A percentile compares a stretch with the other conserved stretches of the same genome.
Evolutionary conservation across 176 grass and related monocot genomes (phyloP).

Genomic region (Eragrostis nindensis): DNA sequence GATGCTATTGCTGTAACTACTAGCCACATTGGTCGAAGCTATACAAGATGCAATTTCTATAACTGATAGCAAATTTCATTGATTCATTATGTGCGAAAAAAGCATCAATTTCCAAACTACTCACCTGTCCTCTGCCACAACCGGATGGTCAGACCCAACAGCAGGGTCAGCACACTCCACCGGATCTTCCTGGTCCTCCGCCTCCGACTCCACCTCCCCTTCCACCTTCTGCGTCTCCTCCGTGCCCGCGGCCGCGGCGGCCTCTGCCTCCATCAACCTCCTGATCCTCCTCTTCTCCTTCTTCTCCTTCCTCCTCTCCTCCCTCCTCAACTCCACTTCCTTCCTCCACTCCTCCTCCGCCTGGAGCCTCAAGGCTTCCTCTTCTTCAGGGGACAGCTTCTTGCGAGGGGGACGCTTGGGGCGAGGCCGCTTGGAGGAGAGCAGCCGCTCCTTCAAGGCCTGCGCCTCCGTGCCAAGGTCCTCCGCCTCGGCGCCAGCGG

Average conservation of each 20-base stretch:
- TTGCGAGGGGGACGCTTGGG: constrained; percentile 41
- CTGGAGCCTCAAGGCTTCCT: not conserved
- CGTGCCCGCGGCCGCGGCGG: not conserved
- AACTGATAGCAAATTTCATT: not conserved
- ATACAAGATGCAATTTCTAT: not conserved
- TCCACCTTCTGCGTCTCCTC: constrained; percentile 3
- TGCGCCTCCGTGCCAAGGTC: constrained; percentile 4
- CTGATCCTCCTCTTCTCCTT: constrained; percentile 63
- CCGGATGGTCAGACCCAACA: not conserved
- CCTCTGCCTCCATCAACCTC: constrained; percentile 39
- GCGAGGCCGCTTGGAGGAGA: constrained; percentile 55
- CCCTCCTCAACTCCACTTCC: constrained; percentile 35
- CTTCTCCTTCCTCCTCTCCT: constrained; percentile 59
- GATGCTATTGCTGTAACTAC: not conserved
- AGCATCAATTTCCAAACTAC: not conserved
- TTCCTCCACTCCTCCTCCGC: constrained; percentile 25
- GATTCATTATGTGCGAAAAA: not conserved
- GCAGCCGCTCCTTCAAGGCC: constrained; percentile 54
- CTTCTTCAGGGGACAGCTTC: constrained; percentile 29
- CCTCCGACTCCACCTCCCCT: not conserved
- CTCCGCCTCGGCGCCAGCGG: not conserved
- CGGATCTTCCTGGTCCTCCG: constrained; percentile 11
- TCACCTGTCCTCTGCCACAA: constrained; percentile 23
- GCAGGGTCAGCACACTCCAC: not conserved
- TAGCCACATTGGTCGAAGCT: not conserved